phyloP scores from a whole-genome alignment of 2,329 filamentous ascomycete genomes.

The Scorias spongiosa region DNA sequence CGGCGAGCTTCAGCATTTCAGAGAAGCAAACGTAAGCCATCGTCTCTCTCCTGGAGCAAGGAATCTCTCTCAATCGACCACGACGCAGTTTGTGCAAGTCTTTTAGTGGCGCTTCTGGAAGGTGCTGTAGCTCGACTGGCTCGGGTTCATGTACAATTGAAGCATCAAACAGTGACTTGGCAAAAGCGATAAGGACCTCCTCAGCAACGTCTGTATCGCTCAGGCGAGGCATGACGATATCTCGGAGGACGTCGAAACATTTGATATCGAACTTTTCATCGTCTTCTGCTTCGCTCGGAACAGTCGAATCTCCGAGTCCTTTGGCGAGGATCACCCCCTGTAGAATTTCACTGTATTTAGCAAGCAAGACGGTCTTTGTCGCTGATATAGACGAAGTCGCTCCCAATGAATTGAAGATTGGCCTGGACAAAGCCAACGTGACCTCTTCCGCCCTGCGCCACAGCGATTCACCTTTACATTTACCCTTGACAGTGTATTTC shows the following conservation, averaged over 20 bases:
- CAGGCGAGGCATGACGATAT: conserved; percentile 59
- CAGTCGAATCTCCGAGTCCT: conserved; percentile 13
- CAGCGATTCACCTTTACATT: conserved; percentile 53
- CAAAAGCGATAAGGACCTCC: conserved; percentile 51
- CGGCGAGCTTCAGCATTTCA: conserved; percentile 41
- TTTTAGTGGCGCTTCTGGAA: conserved; percentile 39
- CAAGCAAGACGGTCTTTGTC: conserved; percentile 44
- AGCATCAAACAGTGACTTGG: conserved; percentile 61
- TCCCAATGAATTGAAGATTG: conserved; percentile 37
- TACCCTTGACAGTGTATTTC: conserved; percentile 65
- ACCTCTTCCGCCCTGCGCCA: conserved; percentile 72
- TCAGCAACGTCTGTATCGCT: conserved; percentile 52
- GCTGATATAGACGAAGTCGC: conserved; percentile 17
- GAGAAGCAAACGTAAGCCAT: conserved; percentile 73
- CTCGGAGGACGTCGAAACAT: conserved; percentile 53
- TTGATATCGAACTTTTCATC: conserved; percentile 74
- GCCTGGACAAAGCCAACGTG: conserved; percentile 50
- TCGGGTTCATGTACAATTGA: conserved; percentile 67
- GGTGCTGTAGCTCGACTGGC: conserved; percentile 40
- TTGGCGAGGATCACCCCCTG: conserved; percentile 24
- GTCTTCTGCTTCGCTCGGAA: conserved; percentile 28
- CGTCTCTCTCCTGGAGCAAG: conserved; percentile 47
- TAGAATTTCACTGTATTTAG: conserved; percentile 26
- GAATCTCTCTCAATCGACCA: conserved; percentile 56
- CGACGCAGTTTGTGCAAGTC: conserved; percentile 49